Conservation (phyloP, 2,329 filamentous ascomycete genomes). For the Fusarium sp. region DNA sequence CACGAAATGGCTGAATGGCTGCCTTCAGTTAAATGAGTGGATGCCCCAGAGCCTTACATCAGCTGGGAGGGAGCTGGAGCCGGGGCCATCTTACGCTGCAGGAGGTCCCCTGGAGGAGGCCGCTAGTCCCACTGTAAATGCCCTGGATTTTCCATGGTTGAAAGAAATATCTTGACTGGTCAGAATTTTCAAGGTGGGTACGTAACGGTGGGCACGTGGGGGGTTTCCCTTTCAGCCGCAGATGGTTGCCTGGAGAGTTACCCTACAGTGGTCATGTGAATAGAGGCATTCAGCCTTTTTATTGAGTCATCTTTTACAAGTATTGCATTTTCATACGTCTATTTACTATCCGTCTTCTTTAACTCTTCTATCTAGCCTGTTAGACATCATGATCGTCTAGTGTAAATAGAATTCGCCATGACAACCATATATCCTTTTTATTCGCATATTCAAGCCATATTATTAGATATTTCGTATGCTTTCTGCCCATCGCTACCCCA, state of each 20-base stretch:
- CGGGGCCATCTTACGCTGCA: conserved; percentile 10
- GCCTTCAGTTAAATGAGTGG: conserved; percentile 27
- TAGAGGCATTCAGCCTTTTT: neutral
- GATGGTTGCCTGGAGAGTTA: conserved; percentile 8
- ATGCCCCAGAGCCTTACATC: conserved; percentile 31
- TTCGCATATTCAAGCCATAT: neutral
- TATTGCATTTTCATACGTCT: neutral
- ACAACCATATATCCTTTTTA: neutral
- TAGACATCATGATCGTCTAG: neutral
- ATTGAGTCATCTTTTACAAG: neutral
- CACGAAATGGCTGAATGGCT: conserved; percentile 24
- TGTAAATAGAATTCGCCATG: neutral
- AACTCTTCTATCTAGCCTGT: too few species aligned
- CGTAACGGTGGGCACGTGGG: conserved; percentile 35
- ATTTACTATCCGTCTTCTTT: neutral
- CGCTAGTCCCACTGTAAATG: conserved; percentile 21
- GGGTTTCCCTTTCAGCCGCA: conserved; percentile 34
- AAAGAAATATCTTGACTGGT: conserved; percentile 17
- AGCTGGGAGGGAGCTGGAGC: conserved; percentile 13
- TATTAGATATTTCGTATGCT: neutral
- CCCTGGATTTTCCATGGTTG: conserved; percentile 7
- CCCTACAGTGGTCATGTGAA: conserved; percentile 12
- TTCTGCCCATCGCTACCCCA: fast-evolving
- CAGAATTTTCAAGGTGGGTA: conserved; percentile 14
- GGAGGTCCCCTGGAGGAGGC: conserved; percentile 29